A percentile compares a stretch with the other conserved stretches of the same genome.
Conservation (phyloP, 441 rosid genomes). For the Jatropha podagrica region DNA sequence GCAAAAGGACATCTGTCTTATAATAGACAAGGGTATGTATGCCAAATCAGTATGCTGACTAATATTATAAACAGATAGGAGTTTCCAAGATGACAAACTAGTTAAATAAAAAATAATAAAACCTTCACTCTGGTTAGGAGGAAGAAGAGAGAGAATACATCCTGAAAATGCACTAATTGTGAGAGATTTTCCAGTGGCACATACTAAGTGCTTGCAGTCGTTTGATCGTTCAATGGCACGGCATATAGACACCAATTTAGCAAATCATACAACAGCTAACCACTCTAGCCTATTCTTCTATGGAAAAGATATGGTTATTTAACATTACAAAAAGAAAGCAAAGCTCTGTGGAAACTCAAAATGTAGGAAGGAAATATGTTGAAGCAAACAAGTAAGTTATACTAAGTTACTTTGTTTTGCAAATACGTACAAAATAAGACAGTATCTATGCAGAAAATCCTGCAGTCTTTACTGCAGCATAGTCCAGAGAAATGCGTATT, state of each 20-base stretch:
- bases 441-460: no score
- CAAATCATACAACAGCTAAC: neutral
- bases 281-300: neutral
- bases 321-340: neutral
- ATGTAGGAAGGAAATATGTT: neutral
- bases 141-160: neutral
- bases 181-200: neutral
- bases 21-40: neutral
- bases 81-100: neutral
- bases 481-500: no score
- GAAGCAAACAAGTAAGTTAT: neutral
- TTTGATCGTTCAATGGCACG: neutral
- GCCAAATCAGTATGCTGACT: neutral
- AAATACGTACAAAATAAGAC: neutral
- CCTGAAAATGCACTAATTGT: neutral
- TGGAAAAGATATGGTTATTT: neutral
- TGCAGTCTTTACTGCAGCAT: no score
- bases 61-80: neutral
- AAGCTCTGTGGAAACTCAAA: neutral
- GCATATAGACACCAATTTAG: neutral
- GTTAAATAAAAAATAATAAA: neutral
- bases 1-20: constrained; percentile 7
- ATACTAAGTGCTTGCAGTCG: neutral
- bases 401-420: neutral
- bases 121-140: neutral